These are phyloP conservation scores for Salvia rosmarinus DNA, from an alignment of 257 asterid genomes.

Conservation along the genomic window DNA sequence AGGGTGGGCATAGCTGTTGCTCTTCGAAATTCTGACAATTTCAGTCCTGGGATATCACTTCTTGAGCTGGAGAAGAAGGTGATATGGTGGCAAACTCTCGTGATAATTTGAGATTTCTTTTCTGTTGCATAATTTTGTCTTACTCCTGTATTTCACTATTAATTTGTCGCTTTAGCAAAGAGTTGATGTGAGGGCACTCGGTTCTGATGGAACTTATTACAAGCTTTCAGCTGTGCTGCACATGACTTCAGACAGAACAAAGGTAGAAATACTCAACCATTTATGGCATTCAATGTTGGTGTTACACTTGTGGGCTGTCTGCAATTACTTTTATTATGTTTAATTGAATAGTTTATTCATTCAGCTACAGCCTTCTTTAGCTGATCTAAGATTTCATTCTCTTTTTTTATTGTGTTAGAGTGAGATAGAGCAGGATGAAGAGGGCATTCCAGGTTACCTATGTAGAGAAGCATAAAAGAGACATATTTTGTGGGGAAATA, in stretches of 20 bases:
- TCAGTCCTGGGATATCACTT: constrained; percentile 86
- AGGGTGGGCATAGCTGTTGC: constrained; percentile 97
- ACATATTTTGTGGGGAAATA: no score
- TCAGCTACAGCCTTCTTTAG: neutral
- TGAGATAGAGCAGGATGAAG: neutral
- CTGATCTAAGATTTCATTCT: constrained; percentile 19
- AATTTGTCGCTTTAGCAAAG: constrained; percentile 71
- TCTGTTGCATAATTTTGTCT: constrained; percentile 3
- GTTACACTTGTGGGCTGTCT: constrained; percentile 2
- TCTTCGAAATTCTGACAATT: constrained; percentile 71
- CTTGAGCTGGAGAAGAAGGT: constrained; percentile 99
- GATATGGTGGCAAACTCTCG: constrained; percentile 28
- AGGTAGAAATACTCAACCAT: constrained; percentile 54
- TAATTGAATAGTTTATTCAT: constrained; percentile 11
- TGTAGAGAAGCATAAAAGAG: no score
- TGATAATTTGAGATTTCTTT: constrained; percentile 26
- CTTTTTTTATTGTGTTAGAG: neutral
- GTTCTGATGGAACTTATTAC: constrained; percentile 76
- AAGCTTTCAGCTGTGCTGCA: constrained; percentile 88
- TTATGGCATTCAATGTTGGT: constrained; percentile 11
- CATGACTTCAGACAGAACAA: constrained; percentile 99
- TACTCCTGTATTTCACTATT: constrained; percentile 8
- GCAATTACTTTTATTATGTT: constrained; percentile 3
- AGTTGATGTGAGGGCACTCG: constrained; percentile 78
- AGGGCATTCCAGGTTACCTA: neutral